These are phyloP conservation scores for Collybia sordida DNA, from an alignment of 768 basidiomycete species.

Conservation along the genomic window DNA sequence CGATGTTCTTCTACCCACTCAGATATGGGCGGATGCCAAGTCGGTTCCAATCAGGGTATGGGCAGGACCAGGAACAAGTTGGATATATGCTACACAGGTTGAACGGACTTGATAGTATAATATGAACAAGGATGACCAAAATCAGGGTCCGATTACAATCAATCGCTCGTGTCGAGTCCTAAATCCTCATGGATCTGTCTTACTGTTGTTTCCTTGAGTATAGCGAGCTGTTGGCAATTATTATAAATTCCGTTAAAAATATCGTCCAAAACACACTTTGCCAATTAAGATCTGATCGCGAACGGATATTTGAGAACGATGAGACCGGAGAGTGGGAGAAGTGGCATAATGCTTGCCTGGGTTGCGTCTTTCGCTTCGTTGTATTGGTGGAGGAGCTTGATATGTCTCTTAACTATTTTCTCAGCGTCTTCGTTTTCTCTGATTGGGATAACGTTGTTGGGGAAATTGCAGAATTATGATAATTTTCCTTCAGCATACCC, in stretches of 20 bases:
- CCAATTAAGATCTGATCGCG: slow-evolving; percentile 69
- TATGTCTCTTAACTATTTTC: slow-evolving; percentile 54
- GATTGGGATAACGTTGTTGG: neutral
- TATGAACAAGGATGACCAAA: neutral
- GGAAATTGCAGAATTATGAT: neutral
- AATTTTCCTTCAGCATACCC: slow-evolving; percentile 18
- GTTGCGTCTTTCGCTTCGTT: slow-evolving; percentile 85
- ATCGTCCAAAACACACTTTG: slow-evolving; percentile 42
- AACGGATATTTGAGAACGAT: neutral
- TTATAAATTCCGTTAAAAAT: slow-evolving; percentile 1
- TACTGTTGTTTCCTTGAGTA: slow-evolving; percentile 66
- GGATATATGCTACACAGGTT: slow-evolving; percentile 32
- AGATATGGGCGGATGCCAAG: slow-evolving; percentile 41
- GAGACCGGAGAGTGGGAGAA: slow-evolving; percentile 4
- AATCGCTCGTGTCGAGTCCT: slow-evolving; percentile 61
- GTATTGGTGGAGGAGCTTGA: slow-evolving; percentile 70
- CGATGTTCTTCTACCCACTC: slow-evolving; percentile 50
- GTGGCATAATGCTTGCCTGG: slow-evolving; percentile 45
- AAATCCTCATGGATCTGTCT: slow-evolving; percentile 74
- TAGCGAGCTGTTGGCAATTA: slow-evolving; percentile 58
- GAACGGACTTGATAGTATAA: neutral
- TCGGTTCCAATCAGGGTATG: slow-evolving; percentile 28
- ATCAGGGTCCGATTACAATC: slow-evolving; percentile 1
- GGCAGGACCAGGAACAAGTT: slow-evolving; percentile 49
- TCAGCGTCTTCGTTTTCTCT: slow-evolving; percentile 25